A percentile compares a stretch with the other conserved stretches of the same genome.
Conservation (phyloP, 1,284 basidiomycete genomes). For the Ceratobasidium sp. region DNA sequence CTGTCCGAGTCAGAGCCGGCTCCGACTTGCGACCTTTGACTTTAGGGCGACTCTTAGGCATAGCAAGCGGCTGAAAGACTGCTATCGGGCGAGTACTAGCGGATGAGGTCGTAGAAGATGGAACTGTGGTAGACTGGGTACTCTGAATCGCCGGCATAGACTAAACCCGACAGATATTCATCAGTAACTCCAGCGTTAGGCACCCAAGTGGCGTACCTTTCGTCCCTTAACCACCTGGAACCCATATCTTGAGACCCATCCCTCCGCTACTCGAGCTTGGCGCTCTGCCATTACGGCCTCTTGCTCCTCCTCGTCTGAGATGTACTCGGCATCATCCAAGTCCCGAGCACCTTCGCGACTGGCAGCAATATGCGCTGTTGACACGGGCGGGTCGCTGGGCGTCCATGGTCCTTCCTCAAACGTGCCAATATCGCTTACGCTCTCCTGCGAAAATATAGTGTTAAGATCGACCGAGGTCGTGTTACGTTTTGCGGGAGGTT, state of each 20-base stretch:
- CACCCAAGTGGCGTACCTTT: constrained; percentile 26
- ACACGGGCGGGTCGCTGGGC: constrained; percentile 1
- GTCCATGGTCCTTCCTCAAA: constrained; percentile 32
- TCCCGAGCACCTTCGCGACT: constrained; percentile 28
- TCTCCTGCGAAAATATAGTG: constrained; percentile 37
- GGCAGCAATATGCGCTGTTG: background rate
- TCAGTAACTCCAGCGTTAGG: background rate
- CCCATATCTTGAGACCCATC: constrained; percentile 41
- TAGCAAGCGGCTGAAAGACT: constrained; percentile 43
- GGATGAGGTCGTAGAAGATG: constrained; percentile 9
- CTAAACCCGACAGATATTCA: background rate
- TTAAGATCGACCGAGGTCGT: constrained; percentile 26
- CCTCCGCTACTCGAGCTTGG: constrained; percentile 34
- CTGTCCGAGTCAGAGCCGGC: constrained; percentile 21
- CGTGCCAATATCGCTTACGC: constrained; percentile 29
- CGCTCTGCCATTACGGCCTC: constrained; percentile 32
- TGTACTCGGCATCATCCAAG: constrained; percentile 41
- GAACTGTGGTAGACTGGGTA: constrained; percentile 14
- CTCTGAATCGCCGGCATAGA: constrained; percentile 28
- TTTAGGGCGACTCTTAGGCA: constrained; percentile 44
- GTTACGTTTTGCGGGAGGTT: background rate
- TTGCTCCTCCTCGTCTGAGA: constrained; percentile 46
- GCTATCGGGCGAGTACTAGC: constrained; percentile 11
- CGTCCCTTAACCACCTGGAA: constrained; percentile 41
- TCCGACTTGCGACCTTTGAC: constrained; percentile 44